These are phyloP conservation scores for Dorcoceras hygrometricum DNA, from an alignment of 257 asterid genomes.

Conservation along the genomic window DNA sequence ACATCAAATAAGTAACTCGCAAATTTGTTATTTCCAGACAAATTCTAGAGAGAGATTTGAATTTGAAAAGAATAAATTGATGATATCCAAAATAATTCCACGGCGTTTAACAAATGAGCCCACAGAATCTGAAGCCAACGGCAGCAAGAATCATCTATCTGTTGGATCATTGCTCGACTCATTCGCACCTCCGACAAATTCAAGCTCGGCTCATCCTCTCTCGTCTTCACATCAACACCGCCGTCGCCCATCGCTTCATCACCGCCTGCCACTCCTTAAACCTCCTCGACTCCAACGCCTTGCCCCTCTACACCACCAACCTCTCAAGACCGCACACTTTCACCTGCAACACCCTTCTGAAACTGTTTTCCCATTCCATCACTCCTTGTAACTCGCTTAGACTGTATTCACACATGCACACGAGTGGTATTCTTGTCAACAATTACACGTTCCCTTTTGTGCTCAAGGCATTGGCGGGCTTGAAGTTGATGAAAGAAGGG, in stretches of 20 bases:
- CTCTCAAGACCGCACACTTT: conserved; percentile 45
- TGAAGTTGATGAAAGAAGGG: conserved; percentile 42
- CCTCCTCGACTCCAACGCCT: conserved; percentile 50
- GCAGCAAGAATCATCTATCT: conserved; percentile 31
- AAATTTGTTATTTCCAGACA: no score
- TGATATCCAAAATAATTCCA: no score
- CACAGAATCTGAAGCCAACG: conserved; percentile 10
- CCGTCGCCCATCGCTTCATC: conserved; percentile 50
- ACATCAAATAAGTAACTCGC: no score
- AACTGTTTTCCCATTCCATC: conserved; percentile 52
- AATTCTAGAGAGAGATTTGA: no score
- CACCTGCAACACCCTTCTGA: conserved; percentile 63
- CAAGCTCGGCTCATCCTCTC: conserved; percentile 51
- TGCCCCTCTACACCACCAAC: conserved; percentile 48
- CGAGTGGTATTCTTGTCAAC: conserved; percentile 30
- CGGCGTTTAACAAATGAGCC: conserved; percentile 26
- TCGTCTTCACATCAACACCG: conserved; percentile 46
- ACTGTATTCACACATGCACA: conserved; percentile 51
- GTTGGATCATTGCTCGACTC: conserved; percentile 27
- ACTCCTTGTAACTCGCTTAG: conserved; percentile 31
- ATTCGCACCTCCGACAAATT: conserved; percentile 48
- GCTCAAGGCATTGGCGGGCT: conserved; percentile 56
- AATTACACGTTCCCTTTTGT: conserved; percentile 61
- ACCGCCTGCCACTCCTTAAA: conserved; percentile 41
- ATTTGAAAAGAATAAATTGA: no score